These are phyloP conservation scores for Nemania bipapillata DNA, from an alignment of 2,329 filamentous ascomycete genomes.

Conservation along the genomic window DNA sequence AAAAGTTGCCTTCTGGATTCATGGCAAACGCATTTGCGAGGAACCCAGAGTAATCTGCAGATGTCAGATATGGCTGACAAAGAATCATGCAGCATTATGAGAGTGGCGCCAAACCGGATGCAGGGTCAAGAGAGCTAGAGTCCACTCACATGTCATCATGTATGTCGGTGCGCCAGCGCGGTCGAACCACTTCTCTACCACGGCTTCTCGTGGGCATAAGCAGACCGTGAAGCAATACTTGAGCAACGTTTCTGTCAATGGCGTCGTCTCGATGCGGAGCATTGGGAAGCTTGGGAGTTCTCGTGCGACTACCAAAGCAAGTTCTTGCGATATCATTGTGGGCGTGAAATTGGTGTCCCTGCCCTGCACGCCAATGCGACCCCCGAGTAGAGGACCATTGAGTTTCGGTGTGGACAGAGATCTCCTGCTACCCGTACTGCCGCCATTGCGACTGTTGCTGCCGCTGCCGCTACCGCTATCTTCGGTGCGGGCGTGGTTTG, in stretches of 20 bases:
- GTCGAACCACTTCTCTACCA: constrained; percentile 51
- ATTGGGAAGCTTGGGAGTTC: constrained; percentile 50
- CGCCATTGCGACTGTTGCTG: constrained; percentile 19
- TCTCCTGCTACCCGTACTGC: constrained; percentile 12
- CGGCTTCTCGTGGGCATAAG: constrained; percentile 48
- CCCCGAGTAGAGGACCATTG: neutral
- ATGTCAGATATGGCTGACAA: constrained; percentile 26
- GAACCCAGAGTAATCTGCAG: constrained; percentile 49
- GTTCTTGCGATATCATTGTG: constrained; percentile 47
- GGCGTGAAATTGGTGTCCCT: constrained; percentile 40
- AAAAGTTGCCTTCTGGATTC: constrained; percentile 50
- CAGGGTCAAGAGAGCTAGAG: neutral
- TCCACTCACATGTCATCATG: constrained; percentile 49
- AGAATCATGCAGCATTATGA: neutral
- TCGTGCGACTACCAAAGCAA: constrained; percentile 48
- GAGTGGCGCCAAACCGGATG: neutral
- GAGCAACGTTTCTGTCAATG: constrained; percentile 50
- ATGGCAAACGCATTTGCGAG: constrained; percentile 51
- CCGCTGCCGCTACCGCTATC: constrained; percentile 8
- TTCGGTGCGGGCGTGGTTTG: constrained; percentile 15
- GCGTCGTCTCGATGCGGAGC: constrained; percentile 51
- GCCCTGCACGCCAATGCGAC: constrained; percentile 15
- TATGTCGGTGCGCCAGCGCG: constrained; percentile 50
- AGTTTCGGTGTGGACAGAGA: constrained; percentile 14
- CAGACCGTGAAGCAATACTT: constrained; percentile 52